These are phyloP conservation scores for Bjerkandera adusta DNA, from an alignment of 1,284 basidiomycete species.

Conservation along the genomic window DNA sequence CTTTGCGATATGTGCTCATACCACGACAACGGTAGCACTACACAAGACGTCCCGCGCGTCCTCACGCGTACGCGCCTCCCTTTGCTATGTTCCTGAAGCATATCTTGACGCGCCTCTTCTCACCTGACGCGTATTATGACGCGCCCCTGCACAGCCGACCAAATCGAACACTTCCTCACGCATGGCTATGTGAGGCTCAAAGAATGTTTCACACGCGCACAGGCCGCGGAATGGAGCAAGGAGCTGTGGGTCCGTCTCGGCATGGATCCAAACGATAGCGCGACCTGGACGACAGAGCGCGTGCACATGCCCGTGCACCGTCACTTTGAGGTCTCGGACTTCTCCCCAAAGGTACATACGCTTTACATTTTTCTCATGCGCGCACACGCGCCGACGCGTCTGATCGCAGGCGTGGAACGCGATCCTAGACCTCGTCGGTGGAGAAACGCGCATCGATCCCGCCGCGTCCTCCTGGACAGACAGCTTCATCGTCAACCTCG, in stretches of 20 bases:
- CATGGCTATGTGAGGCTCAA: conserved; percentile 55
- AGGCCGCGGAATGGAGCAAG: conserved; percentile 46
- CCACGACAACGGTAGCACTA: too few relatives aligned
- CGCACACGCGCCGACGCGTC: too few relatives aligned
- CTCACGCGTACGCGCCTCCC: too few relatives aligned
- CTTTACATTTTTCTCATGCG: too few relatives aligned
- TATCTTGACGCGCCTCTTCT: too few relatives aligned
- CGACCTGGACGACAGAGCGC: conserved; percentile 52
- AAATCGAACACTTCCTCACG: conserved; percentile 53
- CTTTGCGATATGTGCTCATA: too few relatives aligned
- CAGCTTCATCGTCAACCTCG: conserved; percentile 60
- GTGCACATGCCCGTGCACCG: conserved; percentile 56
- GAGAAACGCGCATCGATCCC: conserved; percentile 53
- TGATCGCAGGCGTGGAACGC: conserved; percentile 60
- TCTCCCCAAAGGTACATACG: conserved; percentile 51
- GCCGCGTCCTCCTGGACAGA: conserved; percentile 49
- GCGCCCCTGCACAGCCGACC: too few relatives aligned
- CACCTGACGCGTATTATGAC: too few relatives aligned
- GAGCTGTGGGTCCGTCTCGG: conserved; percentile 53
- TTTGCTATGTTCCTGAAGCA: too few relatives aligned
- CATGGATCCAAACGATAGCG: conserved; percentile 49
- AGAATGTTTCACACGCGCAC: conserved; percentile 49
- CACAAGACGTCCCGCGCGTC: too few relatives aligned
- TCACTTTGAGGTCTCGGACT: conserved; percentile 41
- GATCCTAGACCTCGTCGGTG: conserved; percentile 51